These are phyloP conservation scores for Suillus subluteus DNA, from an alignment of 768 basidiomycete genomes.

Conservation along the genomic window DNA sequence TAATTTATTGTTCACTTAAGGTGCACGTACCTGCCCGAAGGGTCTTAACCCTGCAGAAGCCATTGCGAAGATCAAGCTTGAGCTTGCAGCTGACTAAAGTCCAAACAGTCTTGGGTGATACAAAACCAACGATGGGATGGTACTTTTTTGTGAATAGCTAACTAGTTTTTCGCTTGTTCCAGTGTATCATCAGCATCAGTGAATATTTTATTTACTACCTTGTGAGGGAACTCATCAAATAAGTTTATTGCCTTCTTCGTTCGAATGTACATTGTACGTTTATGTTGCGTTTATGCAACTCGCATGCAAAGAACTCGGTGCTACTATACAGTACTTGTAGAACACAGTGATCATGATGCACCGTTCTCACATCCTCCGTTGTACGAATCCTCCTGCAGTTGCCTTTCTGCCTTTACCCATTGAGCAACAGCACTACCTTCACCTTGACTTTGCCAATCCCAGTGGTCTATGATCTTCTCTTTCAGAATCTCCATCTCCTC, in stretches of 20 bases:
- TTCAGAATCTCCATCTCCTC: slow-evolving; percentile 18
- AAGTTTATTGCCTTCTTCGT: too few relatives aligned
- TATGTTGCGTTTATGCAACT: too few relatives aligned
- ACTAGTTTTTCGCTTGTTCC: neutral
- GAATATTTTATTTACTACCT: too few relatives aligned
- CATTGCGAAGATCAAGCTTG: slow-evolving; percentile 92
- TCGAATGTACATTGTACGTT: too few relatives aligned
- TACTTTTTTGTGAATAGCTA: neutral
- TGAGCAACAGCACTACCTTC: neutral
- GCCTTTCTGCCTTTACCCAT: neutral
- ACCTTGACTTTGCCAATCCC: neutral
- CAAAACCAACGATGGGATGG: neutral
- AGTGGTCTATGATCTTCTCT: slow-evolving; percentile 17
- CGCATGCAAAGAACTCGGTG: too few relatives aligned
- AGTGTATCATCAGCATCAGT: neutral
- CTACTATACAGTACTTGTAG: too few relatives aligned
- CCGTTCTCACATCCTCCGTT: neutral
- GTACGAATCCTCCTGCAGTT: neutral
- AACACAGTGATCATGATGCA: neutral
- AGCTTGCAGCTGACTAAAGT: slow-evolving; percentile 48
- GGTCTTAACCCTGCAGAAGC: slow-evolving; percentile 92
- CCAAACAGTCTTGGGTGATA: neutral
- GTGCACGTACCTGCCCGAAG: slow-evolving; percentile 96
- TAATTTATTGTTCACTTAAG: slow-evolving; percentile 34
- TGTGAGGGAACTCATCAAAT: too few relatives aligned